These are phyloP conservation scores for Phycomyces blakesleeanus DNA, from an alignment of 192 early-diverging fungal genomes.

Conservation along the genomic window DNA sequence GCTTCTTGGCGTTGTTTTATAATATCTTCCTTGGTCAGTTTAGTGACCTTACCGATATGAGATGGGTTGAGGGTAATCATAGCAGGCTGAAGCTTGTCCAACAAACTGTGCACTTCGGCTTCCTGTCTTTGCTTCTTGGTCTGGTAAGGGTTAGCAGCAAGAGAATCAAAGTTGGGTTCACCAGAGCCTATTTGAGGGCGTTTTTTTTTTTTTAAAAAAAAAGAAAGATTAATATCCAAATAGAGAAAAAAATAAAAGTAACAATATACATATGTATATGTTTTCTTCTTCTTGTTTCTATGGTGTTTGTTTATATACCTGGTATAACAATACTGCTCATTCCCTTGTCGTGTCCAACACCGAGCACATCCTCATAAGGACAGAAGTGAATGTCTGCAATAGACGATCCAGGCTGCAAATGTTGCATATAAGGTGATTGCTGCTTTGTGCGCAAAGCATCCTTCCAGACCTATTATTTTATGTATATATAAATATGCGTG, in stretches of 20 bases:
- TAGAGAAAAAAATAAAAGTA: no score
- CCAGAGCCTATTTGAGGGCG: constrained; percentile 83
- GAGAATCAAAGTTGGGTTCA: constrained; percentile 94
- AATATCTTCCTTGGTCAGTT: constrained; percentile 55
- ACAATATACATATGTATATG: no score
- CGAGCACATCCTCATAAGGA: constrained; percentile 96
- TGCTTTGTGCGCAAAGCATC: constrained; percentile 74
- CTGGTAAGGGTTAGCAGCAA: constrained; percentile 90
- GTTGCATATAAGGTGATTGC: constrained; percentile 84
- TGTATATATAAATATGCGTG: no score
- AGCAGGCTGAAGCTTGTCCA: constrained; percentile 93
- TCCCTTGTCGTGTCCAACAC: constrained; percentile 75
- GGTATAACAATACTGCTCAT: constrained; percentile 82
- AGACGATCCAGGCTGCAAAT: constrained; percentile 52
- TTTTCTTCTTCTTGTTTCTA: no score
- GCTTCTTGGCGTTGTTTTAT: constrained; percentile 56
- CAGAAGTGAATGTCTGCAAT: constrained; percentile 68
- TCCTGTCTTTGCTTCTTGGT: constrained; percentile 86
- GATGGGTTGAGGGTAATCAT: constrained; percentile 86
- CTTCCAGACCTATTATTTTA: constrained; percentile 85
- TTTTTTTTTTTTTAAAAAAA: no score
- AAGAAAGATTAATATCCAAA: no score
- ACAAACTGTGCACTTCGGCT: constrained; percentile 76
- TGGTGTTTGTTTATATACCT: no score
- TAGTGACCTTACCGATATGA: constrained; percentile 77